phyloP scores from a whole-genome alignment of 2,329 filamentous ascomycete genomes.

The Polychaeton citri region DNA sequence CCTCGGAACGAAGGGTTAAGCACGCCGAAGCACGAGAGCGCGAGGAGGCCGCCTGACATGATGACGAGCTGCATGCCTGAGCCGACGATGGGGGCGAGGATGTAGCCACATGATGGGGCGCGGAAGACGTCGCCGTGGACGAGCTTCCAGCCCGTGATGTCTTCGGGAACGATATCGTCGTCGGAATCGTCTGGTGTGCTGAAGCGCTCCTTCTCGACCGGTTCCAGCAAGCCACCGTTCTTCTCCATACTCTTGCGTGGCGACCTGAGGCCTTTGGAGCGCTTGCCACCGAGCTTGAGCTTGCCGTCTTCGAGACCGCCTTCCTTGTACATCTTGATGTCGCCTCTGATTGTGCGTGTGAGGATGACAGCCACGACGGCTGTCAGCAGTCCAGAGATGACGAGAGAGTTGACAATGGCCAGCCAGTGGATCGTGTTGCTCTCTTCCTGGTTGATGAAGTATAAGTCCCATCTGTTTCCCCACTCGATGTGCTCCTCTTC shows the following conservation, averaged over 20 bases:
- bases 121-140: constrained; percentile 83
- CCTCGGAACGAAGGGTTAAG: constrained; percentile 82
- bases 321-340: constrained; percentile 64
- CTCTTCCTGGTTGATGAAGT: constrained; percentile 78
- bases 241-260: constrained; percentile 39
- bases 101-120: constrained; percentile 52
- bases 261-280: constrained; percentile 33
- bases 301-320: constrained; percentile 54
- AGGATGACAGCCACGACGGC: constrained; percentile 71
- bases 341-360: constrained; percentile 61
- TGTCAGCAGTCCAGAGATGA: constrained; percentile 67
- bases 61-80: constrained; percentile 80
- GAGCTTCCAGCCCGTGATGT: constrained; percentile 77
- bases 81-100: constrained; percentile 69
- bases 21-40: constrained; percentile 54
- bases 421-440: constrained; percentile 75
- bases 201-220: constrained; percentile 34
- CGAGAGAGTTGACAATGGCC: constrained; percentile 74
- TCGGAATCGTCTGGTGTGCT: constrained; percentile 38
- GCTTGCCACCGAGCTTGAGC: constrained; percentile 32
- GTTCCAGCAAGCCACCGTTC: constrained; percentile 18
- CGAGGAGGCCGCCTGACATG: constrained; percentile 55
- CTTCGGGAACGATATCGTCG: constrained; percentile 63
- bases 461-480: constrained; percentile 75
- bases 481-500: constrained; percentile 72